phyloP scores from a whole-genome alignment of 202 grass and related monocot genomes.

The Panicum hallii region DNA sequence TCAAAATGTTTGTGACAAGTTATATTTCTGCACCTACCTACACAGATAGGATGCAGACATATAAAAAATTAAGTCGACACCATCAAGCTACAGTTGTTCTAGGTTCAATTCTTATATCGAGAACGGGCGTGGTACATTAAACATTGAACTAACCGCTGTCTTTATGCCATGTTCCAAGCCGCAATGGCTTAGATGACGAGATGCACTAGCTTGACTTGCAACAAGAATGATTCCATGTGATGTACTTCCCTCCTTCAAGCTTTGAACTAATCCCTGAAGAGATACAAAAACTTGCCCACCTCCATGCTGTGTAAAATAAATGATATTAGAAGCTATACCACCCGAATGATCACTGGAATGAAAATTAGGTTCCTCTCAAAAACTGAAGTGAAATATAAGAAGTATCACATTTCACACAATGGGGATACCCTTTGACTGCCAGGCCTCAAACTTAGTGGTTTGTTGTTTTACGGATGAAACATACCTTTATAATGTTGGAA shows the following conservation, averaged over 20 bases:
- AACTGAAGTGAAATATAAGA: conserved; percentile 17
- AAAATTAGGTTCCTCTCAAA: background rate
- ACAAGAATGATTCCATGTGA: conserved; percentile 78
- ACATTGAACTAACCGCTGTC: conserved; percentile 61
- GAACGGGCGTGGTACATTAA: conserved; percentile 22
- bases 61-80: background rate
- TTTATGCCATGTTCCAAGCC: conserved; percentile 76
- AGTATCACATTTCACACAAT: conserved; percentile 23
- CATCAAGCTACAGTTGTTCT: background rate
- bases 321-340: conserved; percentile 17
- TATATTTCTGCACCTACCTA: background rate
- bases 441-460: conserved; percentile 4
- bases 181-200: conserved; percentile 81
- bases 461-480: background rate
- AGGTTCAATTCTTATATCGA: conserved; percentile 24
- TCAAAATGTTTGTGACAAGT: conserved; percentile 11
- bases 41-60: conserved; percentile 20
- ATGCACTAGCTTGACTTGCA: conserved; percentile 64
- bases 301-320: conserved; percentile 74
- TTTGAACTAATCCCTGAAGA: conserved; percentile 75
- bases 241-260: conserved; percentile 59
- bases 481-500: conserved; percentile 84
- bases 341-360: background rate
- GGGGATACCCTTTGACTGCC: conserved; percentile 13
- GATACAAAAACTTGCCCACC: conserved; percentile 89